Evolutionary conservation across 2,329 filamentous ascomycete species (phyloP), one percentile per base, ranked within the genome.

Genomic region (Diaporthe caulivora): DNA sequence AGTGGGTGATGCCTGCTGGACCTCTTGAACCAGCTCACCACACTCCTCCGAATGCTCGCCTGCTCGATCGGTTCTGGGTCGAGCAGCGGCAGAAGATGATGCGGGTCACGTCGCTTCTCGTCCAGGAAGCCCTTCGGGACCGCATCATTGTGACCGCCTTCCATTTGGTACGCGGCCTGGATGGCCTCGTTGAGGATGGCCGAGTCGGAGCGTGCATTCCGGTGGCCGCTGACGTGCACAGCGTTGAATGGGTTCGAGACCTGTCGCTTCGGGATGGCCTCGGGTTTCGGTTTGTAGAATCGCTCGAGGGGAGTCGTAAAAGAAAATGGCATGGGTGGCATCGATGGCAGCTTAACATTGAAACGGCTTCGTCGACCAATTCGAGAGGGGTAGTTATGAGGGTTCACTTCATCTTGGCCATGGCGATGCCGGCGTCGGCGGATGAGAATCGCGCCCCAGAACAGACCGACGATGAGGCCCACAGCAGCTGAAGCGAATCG

Each of bases 1-100:
- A 75, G 74, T 17, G 74, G 72, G 6, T 75, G 60, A 10, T 73
- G 60, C 24, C 42, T 37, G 26, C 57, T 54, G n/a, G 74, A 64
- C 26, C 74, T 37, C 51, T 58, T 53, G 53, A 75, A 65, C 74
- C 74, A 75, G 42, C 62, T 72, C 15, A 47, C 72, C 24, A 74
- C 49, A 17, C 72, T 74, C 29, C 21, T 74, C n/a, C 74, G 60
- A 5, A 74, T 55, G n/a, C 18, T 53, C 2, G 72, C 72, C 67
- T 74, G 74, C 37, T 70, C 58, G 11, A 74, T 44, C 3, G 58
- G 60, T 10, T 69, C 31, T 1, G 67, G 72, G n/a, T 71, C 60
- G 8, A 71, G 44, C 17, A 74, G 6, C 7, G 74, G 54, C 8
- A 71, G 26, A 3, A 72, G 54, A 21, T 69, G 47, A 29, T 55